Evolutionary conservation across 331 rosid species (phyloP), one percentile per base, ranked within the genome.

Genomic region (Arachis monticola): DNA sequence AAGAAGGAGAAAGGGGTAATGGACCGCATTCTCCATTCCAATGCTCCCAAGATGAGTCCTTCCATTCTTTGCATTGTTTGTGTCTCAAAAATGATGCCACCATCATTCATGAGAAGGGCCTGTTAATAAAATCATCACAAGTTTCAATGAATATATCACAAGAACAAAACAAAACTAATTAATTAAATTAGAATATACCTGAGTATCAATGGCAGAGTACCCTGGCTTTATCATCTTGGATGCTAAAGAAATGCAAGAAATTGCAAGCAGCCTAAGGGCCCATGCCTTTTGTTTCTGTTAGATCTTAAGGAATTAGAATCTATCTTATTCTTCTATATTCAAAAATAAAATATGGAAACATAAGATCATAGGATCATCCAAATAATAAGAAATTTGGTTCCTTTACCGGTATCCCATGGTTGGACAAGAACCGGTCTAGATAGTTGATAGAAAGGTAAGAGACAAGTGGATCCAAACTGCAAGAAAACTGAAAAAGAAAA

Each of bases 11-110:
- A 92, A n/a, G 97, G 94, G 6, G 96, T 92, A 66, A 90, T 85
- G 3, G 97, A 92, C 5, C 97, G 91, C 96, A 92, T 90, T 81
- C 96, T 74, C 97, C 97, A 92, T 73, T 92, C 67, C 7, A 92
- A 76, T 64, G 87, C 91, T 73, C 94, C 94, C 83, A 92, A 82
- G 12, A 92, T 72, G 17, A 92, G 81, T 7, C 72, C 59, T 72
- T 92, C 96, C 97, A 90, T 92, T 80, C 90, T 84, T 73, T 81
- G 76, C 10, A 90, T 74, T 40, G 96, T 87, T 83, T 78, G 85
- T 2, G 82, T 5, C 83, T 92, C 96, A 71, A 88, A 92, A 9
- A 88, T 87, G 22, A 92, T 79, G 35, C 94, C 89, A 5, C 81
- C 91, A 42, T 80, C 92, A 27, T 74, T 69, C 84, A 82, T 47